Base-by-base conservation (phyloP, 106 monocot genomes). In the Vanilla planifolia region DNA sequence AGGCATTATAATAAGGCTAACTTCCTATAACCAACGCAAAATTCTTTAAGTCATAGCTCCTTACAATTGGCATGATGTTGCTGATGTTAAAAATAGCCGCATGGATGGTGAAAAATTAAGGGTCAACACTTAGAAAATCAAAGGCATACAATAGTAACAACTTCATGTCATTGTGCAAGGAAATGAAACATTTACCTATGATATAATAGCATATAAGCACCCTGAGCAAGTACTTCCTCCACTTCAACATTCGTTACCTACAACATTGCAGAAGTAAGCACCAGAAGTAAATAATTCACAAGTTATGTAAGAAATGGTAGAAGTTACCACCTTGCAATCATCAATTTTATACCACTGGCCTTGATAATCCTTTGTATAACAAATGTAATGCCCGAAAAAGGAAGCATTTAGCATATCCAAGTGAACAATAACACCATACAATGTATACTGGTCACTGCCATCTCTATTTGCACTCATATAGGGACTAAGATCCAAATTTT, bases 381-480 rank as follows among this genome's bases (percentile, higher is more conserved):
- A 99, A 65, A 99, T 80, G 61, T 99, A 99, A 61, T 99, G 98
- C 2, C 98, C 98, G 77, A 78, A 92, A 70, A 77, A 92, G n/a
- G 98, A 92, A 63, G 92, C 87, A 83, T 99, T 99, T 25, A 88
- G 69, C 88, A 83, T 85, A 64, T 92, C 98, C 55, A 99, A 21
- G 71, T 99, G 98, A 24, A 99, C 98, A 59, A 99, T 88, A 44
- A 99, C 88, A 10, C 87, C 91, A 81, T 92, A 99, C 7, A 99
- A 75, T 13, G 68, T 53, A 76, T 99, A 99, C 8, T 78, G 15
- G 48, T 92, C 75, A 51, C 59, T 69, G 16, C 62, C 74, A 67
- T 72, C 84, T 36, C 75, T 67, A 58, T 35, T 48, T 36, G 61
- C 75, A 66, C 88, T 88, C 79, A 88, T 85, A 55, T 88, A 99